Percentiles rank a stretch among this genome's conserved stretches.
phyloP scores from a whole-genome alignment of 2,329 filamentous ascomycete species.

The Didymella exigua region DNA sequence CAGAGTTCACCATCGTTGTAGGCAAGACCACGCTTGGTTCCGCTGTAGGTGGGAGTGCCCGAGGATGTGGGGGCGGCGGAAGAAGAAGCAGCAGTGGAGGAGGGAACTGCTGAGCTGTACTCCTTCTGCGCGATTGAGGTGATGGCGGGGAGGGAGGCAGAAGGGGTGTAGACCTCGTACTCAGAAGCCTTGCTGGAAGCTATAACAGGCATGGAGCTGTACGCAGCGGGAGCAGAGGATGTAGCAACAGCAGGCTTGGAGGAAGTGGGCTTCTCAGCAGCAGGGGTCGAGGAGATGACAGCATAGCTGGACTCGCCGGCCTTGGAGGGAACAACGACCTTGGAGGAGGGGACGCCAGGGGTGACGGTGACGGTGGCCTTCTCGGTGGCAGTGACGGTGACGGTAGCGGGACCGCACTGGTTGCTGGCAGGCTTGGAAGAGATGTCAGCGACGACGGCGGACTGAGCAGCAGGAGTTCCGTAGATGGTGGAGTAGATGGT shows the following conservation, averaged over 20 bases:
- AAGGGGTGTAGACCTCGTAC: constrained; percentile 19
- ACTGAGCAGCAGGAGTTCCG: constrained; percentile 26
- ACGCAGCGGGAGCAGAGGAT: background rate
- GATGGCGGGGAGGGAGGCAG: constrained; percentile 8
- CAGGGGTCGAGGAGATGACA: constrained; percentile 18
- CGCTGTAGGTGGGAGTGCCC: constrained; percentile 37
- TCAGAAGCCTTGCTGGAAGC: constrained; percentile 20
- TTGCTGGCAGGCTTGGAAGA: constrained; percentile 22
- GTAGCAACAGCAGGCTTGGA: constrained; percentile 17
- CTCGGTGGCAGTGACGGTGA: constrained; percentile 49
- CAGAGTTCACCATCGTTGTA: constrained; percentile 67
- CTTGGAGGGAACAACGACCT: constrained; percentile 16
- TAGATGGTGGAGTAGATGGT: constrained; percentile 35
- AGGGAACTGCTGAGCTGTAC: constrained; percentile 10
- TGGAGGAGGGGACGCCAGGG: constrained; percentile 25
- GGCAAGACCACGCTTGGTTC: constrained; percentile 68
- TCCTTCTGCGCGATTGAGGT: constrained; percentile 19
- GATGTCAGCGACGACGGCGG: constrained; percentile 27
- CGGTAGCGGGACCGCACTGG: constrained; percentile 37
- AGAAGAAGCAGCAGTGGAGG: constrained; percentile 22
- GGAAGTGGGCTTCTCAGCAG: constrained; percentile 14
- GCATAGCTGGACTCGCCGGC: constrained; percentile 20
- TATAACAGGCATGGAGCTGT: constrained; percentile 17
- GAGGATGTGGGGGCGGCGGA: constrained; percentile 26
- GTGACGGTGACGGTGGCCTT: constrained; percentile 51